Evolutionary conservation across 495 filamentous ascomycete species (phyloP).

Genomic region (Penicillium flavigenum): DNA sequence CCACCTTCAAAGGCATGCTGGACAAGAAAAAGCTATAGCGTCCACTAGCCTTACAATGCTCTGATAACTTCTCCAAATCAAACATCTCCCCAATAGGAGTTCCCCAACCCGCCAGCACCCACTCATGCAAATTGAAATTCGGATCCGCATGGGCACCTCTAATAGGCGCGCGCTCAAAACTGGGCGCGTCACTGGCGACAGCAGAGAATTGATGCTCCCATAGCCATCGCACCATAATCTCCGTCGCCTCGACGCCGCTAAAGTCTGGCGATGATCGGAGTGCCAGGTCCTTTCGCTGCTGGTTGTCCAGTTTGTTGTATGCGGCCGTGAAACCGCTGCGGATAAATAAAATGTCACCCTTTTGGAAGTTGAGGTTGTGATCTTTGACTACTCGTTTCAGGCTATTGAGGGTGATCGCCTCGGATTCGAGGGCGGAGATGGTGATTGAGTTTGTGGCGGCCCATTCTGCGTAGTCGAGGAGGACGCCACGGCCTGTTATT

Average conservation of each 20-base stretch:
- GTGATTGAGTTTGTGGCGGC: constrained; percentile 29
- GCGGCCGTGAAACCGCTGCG: constrained; percentile 44
- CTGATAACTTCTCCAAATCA: constrained; percentile 50
- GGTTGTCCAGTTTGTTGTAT: constrained; percentile 28
- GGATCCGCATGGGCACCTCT: constrained; percentile 24
- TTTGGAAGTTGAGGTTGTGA: constrained; percentile 36
- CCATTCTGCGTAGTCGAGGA: constrained; percentile 54
- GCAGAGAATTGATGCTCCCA: constrained; percentile 50
- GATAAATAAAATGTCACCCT: constrained; percentile 52
- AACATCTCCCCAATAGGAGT: constrained; percentile 58
- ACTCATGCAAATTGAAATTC: constrained; percentile 46
- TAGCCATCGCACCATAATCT: constrained; percentile 41
- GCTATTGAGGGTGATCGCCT: constrained; percentile 37
- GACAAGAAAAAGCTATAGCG: constrained; percentile 54
- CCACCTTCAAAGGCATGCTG: constrained; percentile 53
- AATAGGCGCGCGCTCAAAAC: constrained; percentile 31
- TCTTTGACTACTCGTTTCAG: constrained; percentile 31
- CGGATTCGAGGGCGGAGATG: constrained; percentile 31
- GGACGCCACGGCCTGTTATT: constrained; percentile 51
- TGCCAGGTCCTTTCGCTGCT: constrained; percentile 27
- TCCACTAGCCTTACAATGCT: constrained; percentile 40
- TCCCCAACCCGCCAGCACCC: constrained; percentile 53
- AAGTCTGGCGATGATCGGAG: constrained; percentile 25
- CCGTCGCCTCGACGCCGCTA: constrained; percentile 41
- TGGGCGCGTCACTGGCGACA: constrained; percentile 44